These are phyloP conservation scores for Stipa capillata DNA, from an alignment of 176 grass and related monocot species.

Conservation along the genomic window DNA sequence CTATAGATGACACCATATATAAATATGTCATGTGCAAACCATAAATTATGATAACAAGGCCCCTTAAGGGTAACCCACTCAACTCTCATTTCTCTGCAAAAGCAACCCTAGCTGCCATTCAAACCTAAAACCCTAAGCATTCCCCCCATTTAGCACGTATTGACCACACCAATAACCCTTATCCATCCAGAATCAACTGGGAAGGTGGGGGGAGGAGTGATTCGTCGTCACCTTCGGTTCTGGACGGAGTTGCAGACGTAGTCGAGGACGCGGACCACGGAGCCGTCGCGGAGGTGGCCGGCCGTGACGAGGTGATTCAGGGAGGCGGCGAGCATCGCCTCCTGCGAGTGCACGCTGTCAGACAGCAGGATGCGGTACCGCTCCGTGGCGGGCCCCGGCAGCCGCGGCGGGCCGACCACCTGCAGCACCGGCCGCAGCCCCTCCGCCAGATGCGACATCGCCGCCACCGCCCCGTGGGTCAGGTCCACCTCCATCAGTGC, in stretches of 20 bases:
- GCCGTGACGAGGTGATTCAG: slow-evolving; percentile 23
- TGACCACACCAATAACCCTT: not conserved
- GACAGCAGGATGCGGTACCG: slow-evolving; percentile 73
- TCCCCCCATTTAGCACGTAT: too few relatives aligned
- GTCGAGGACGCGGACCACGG: slow-evolving; percentile 58
- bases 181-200: not conserved
- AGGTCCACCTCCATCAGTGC: slow-evolving; percentile 32
- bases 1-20: too few relatives aligned
- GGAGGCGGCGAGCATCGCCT: slow-evolving; percentile 68
- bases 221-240: slow-evolving; percentile 28
- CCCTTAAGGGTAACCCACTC: too few relatives aligned
- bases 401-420: slow-evolving; percentile 33
- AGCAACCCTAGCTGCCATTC: too few relatives aligned
- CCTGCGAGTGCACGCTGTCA: slow-evolving; percentile 59
- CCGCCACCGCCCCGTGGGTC: slow-evolving; percentile 36
- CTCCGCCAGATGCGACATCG: slow-evolving; percentile 14
- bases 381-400: not conserved
- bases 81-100: too few relatives aligned
- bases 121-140: too few relatives aligned
- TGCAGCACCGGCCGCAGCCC: slow-evolving; percentile 51
- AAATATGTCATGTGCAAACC: too few relatives aligned
- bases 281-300: slow-evolving; percentile 26
- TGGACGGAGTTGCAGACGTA: slow-evolving; percentile 68
- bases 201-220: not conserved
- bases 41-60: too few relatives aligned